A percentile compares a stretch with the other conserved stretches of the same genome.
phyloP scores from a whole-genome alignment of 192 early-diverging fungal species.

The Geranomyces michiganensis region DNA sequence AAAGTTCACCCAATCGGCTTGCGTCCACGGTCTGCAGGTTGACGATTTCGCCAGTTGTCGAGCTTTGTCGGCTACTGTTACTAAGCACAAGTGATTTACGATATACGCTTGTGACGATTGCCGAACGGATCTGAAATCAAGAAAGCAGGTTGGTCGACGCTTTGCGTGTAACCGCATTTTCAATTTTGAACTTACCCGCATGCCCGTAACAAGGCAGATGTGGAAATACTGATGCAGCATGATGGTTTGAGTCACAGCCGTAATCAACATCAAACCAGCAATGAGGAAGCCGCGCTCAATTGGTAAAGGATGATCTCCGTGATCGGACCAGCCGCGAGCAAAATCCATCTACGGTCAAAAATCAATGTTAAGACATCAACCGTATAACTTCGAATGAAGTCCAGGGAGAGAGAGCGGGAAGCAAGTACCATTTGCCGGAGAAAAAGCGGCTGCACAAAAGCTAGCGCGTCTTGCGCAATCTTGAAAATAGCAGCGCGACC shows the following conservation, averaged over 20 bases:
- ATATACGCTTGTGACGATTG: slow-evolving; percentile 81
- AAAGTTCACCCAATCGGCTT: slow-evolving; percentile 26
- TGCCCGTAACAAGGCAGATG: slow-evolving; percentile 73
- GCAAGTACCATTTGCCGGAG: slow-evolving; percentile 59
- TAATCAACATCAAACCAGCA: slow-evolving; percentile 76
- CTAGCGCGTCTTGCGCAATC: slow-evolving; percentile 69
- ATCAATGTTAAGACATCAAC: slow-evolving; percentile 43
- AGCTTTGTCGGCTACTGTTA: slow-evolving; percentile 74
- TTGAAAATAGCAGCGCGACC: slow-evolving; percentile 79
- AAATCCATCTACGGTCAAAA: slow-evolving; percentile 41
- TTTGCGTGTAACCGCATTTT: neutral
- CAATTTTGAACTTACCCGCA: slow-evolving; percentile 49
- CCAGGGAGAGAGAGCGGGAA: slow-evolving; percentile 29
- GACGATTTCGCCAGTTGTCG: slow-evolving; percentile 78
- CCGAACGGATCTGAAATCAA: slow-evolving; percentile 55
- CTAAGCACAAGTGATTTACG: slow-evolving; percentile 81
- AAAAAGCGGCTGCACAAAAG: slow-evolving; percentile 80
- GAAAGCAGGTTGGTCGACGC: no score
- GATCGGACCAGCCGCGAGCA: slow-evolving; percentile 40
- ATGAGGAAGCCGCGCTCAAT: slow-evolving; percentile 79
- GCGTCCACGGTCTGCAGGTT: slow-evolving; percentile 61
- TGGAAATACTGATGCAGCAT: slow-evolving; percentile 91
- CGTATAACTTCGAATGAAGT: slow-evolving; percentile 48
- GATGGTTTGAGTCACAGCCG: slow-evolving; percentile 74
- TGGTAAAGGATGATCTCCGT: slow-evolving; percentile 48